Base-by-base conservation (phyloP, 1,284 basidiomycete species). In the Heterobasidion occidentale region DNA sequence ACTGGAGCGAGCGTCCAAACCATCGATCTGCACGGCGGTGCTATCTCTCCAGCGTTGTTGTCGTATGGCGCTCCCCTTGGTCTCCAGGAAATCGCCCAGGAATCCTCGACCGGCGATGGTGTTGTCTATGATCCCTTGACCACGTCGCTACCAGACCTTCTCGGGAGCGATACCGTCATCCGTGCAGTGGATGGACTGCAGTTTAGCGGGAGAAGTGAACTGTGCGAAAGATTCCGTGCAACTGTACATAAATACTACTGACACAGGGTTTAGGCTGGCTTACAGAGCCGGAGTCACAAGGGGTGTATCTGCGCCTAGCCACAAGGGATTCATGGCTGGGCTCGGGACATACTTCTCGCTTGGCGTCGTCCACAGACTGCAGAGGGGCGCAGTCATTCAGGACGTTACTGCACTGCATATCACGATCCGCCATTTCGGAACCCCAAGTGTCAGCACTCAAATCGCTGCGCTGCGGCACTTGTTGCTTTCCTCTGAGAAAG, bases 61-160 rank as follows among this genome's bases (percentile, higher is more conserved):
- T 79, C 83, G 1, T 78, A 74, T 53, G 85, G 84, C 2, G 75
- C 81, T 12, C 71, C 77, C 3, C 70, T 89, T 12, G 87, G 86
- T 7, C 68, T 88, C 51, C 73, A 80, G 61, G 78, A 83, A 57
- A 87, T 90, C 48, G 63, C 74, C 1, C 65, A 73, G 56, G 92
- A 94, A 65, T 62, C 69, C 8, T 80, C 79, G 1, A 92, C 90
- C 0, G 75, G 73, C 38, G 90, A 92, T 64, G 90, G 90, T 3
- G 38, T 61, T 45, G 72, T 68, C 5, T 66, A 61, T 20, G 71
- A 74, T 58, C 64, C 73, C 1, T 63, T 74, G 44, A 48, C 56
- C 4, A 56, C 60, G 9, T 56, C 64, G n/a, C 59, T 69, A 0
- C 73, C 72, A 1, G 56, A 58, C 7, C 61, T 73, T n/a, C 54